Base-by-base conservation (phyloP, 306 rosid species). In the Cotoneaster glaucophyllus region DNA sequence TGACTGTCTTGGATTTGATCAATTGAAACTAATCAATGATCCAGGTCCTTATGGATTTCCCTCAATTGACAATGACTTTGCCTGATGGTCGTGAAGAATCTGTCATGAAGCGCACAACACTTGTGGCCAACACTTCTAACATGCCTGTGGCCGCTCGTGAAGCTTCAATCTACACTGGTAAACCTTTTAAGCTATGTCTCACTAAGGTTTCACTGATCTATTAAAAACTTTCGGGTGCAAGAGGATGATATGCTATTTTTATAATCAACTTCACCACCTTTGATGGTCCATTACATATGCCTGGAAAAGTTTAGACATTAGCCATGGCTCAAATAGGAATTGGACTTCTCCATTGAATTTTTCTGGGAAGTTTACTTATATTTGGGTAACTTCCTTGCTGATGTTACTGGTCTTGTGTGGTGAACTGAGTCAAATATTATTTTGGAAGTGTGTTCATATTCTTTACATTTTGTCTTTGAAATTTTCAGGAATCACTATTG, bases 131-230 rank as follows among this genome's bases (percentile, higher is more conserved):
- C 88, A 96, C 99, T 82, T 96, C 99, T 73, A 96, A 96, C 83
- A 96, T 96, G 99, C 99, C 97, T 56, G 98, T 96, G 88, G 99
- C 99, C 82, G 99, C 99, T 84, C 99, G 99, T 83, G 99, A 96
- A 85, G 99, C 99, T 88, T 96, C 99, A 80, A 96, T 96, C 78
- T 96, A 96, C 85, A 96, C 99, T 61, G 99, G 99, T 96, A 79
- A 86, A 75, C 57, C 64, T 31, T 44, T 69, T 4, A 48, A 41
- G 59, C 69, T 11, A 1, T 31, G 34, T 65, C 45, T 53, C 41
- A 54, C 37, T 41, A 71, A 73, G 68, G 56, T 76, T 70, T 64
- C 6, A 57, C 50, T 1, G 50, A 48, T 53, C 6, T 21, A 53
- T 56, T 41, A 31, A 28, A 28, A 52, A 25, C 4, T 61, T 34